These are phyloP conservation scores for Geotrichum fermentans DNA, from an alignment of 1,139 yeast species.

Conservation along the genomic window DNA sequence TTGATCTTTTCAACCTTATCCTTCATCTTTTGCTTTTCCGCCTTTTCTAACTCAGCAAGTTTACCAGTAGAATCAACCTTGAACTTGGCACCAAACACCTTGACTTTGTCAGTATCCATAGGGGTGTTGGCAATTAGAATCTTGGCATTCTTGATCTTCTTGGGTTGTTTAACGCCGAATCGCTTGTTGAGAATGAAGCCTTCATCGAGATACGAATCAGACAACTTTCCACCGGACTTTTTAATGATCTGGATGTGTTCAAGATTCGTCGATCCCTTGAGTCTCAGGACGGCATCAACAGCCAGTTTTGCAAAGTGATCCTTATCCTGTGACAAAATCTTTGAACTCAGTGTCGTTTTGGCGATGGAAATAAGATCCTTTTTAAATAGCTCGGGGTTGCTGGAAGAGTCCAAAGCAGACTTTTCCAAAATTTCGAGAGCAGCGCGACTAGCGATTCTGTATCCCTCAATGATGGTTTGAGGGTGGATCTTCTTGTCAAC, in stretches of 20 bases:
- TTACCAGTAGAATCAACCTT: constrained; percentile 93
- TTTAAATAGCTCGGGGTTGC: constrained; percentile 59
- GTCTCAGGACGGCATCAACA: constrained; percentile 87
- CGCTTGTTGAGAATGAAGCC: constrained; percentile 88
- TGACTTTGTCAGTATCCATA: constrained; percentile 95
- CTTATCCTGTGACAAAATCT: constrained; percentile 91
- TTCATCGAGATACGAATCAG: constrained; percentile 91
- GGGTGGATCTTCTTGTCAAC: constrained; percentile 94
- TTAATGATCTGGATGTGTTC: constrained; percentile 93
- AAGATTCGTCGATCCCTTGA: constrained; percentile 89
- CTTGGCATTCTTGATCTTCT: constrained; percentile 72
- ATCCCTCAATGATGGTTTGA: constrained; percentile 95
- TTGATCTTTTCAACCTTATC: constrained; percentile 83
- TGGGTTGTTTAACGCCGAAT: constrained; percentile 94
- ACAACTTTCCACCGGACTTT: constrained; percentile 85
- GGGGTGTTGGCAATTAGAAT: constrained; percentile 93
- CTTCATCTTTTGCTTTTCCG: constrained; percentile 92
- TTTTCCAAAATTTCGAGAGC: constrained; percentile 77
- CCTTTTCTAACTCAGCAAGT: constrained; percentile 91
- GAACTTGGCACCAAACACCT: constrained; percentile 95
- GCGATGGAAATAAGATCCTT: constrained; percentile 81
- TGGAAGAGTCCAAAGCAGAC: constrained; percentile 71
- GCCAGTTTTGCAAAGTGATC: constrained; percentile 84
- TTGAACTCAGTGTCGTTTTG: constrained; percentile 87
- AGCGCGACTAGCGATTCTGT: constrained; percentile 76